Evolutionary conservation across 2,329 filamentous ascomycete genomes (phyloP), one percentile per base, ranked within the genome.

Genomic region (Neoarthrinium moseri): DNA sequence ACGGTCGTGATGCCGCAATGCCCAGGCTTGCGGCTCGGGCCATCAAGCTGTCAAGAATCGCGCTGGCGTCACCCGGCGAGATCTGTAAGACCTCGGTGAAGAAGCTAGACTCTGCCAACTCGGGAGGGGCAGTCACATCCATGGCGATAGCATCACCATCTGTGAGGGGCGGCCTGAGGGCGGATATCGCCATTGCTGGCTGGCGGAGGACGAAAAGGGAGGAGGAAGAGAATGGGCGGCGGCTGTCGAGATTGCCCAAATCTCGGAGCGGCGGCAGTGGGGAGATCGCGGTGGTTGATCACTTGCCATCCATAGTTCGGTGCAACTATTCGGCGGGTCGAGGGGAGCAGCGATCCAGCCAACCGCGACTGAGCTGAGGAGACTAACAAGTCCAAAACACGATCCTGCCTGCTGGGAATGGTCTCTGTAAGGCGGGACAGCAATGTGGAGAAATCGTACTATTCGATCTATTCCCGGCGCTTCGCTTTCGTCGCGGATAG

Each of bases 1-100:
- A 52, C 8, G 60, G 53, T 12, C 53, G 53, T 18, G 61, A 53
- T 6, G 59, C 47, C 12, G 60, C 57, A 44, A 73, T 69, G 34
- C 68, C 67, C 45, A 73, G 49, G 5, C 56, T 51, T 10, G 53
- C 48, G 11, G 69, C 70, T 51, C 58, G 67, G 34, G 52, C 51
- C n/a, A 62, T 45, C 40, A 73, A 52, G 26, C 58, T 54, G 32
- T 62, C 44, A 51, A 64, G 43, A 37, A 60, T 57, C 24, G 50
- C 49, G 32, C 58, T 51, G 44, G 52, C 47, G 26, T 51, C 46
- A 26, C 53, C 50, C 37, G 49, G 36, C 20, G 55, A 51, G 21
- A 52, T 47, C 35, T 55, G 57, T 30, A 64, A 49, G 33, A 65
- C 61, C 45, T 63, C 54, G 20, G 24, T 49, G 30, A 55, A 45